phyloP scores from a whole-genome alignment of 192 early-diverging fungal genomes.

The Chytriomyces hyalinus region DNA sequence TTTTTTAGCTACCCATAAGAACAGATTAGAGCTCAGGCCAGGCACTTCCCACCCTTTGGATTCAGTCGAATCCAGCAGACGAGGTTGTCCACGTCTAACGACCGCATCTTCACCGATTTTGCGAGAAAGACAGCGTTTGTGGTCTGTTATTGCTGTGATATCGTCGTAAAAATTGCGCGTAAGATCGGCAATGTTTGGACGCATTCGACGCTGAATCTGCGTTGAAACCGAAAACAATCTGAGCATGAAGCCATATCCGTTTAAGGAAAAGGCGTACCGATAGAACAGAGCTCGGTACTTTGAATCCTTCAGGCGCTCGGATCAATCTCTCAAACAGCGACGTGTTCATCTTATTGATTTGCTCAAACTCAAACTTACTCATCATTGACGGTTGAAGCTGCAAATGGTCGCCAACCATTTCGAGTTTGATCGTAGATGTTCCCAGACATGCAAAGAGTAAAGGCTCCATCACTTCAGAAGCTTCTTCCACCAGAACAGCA shows the following conservation, averaged over 20 bases:
- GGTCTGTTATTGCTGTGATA: constrained; percentile 39
- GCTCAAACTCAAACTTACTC: constrained; percentile 50
- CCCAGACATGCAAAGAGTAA: constrained; percentile 42
- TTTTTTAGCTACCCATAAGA: constrained; percentile 35
- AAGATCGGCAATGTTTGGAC: constrained; percentile 42
- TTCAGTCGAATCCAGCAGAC: constrained; percentile 9
- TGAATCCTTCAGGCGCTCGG: constrained; percentile 25
- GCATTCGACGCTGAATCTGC: constrained; percentile 38
- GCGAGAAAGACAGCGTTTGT: constrained; percentile 9
- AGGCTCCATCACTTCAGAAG: constrained; percentile 48
- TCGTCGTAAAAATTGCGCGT: constrained; percentile 47
- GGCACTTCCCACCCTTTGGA: constrained; percentile 39
- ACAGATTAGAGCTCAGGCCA: constrained; percentile 36
- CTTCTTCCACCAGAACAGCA: constrained; percentile 48
- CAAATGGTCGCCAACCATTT: constrained; percentile 48
- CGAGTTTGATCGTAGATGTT: constrained; percentile 35
- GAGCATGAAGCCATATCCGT: neutral
- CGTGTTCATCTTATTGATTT: constrained; percentile 45
- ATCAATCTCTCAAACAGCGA: constrained; percentile 47
- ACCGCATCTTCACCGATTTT: constrained; percentile 33
- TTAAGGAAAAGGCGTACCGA: constrained; percentile 16
- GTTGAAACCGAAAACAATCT: neutral
- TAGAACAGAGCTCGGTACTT: constrained; percentile 38
- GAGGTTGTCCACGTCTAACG: neutral
- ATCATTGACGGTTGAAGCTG: constrained; percentile 45